A percentile compares a stretch with the other conserved stretches of the same genome.
These are phyloP conservation scores for Malania oleifera DNA, from an alignment of 164 flowering plant species.

Conservation along the genomic window DNA sequence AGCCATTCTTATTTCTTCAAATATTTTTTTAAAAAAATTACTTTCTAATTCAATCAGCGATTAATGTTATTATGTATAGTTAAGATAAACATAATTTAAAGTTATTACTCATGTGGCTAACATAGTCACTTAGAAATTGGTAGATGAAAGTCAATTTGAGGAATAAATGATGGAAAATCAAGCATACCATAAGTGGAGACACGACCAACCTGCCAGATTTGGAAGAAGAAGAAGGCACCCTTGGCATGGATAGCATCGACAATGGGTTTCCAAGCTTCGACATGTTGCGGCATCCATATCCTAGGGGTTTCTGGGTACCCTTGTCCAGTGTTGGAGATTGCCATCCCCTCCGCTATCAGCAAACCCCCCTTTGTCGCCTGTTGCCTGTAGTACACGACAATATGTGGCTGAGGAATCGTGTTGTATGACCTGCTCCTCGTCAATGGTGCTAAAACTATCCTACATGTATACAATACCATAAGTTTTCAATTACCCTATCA, in stretches of 20 bases:
- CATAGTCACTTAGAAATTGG: no score
- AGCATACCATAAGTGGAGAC: slow-evolving; percentile 12
- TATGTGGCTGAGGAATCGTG: slow-evolving; percentile 53
- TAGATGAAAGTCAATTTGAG: background rate
- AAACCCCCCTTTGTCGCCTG: slow-evolving; percentile 48
- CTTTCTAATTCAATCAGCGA: slow-evolving; percentile 2
- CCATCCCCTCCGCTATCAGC: slow-evolving; percentile 47
- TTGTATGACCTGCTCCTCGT: slow-evolving; percentile 40
- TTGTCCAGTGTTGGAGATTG: slow-evolving; percentile 47
- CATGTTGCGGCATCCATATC: slow-evolving; percentile 10
- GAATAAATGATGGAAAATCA: background rate
- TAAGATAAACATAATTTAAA: no score
- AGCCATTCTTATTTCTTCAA: no score
- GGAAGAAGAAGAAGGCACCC: no score
- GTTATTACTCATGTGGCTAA: no score
- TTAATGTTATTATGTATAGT: no score
- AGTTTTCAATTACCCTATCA: background rate
- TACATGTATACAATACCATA: slow-evolving; percentile 2
- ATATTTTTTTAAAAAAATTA: no score
- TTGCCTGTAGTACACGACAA: slow-evolving; percentile 48
- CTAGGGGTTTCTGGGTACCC: slow-evolving; percentile 27
- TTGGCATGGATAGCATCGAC: slow-evolving; percentile 18
- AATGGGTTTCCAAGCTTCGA: slow-evolving; percentile 19
- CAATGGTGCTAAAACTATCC: slow-evolving; percentile 51
- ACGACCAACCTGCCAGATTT: slow-evolving; percentile 15